Percentiles rank a stretch among this genome's conserved stretches.
Evolutionary conservation across 208 protist genomes (phyloP).

Genomic region (Acanthamoeba royreba): DNA sequence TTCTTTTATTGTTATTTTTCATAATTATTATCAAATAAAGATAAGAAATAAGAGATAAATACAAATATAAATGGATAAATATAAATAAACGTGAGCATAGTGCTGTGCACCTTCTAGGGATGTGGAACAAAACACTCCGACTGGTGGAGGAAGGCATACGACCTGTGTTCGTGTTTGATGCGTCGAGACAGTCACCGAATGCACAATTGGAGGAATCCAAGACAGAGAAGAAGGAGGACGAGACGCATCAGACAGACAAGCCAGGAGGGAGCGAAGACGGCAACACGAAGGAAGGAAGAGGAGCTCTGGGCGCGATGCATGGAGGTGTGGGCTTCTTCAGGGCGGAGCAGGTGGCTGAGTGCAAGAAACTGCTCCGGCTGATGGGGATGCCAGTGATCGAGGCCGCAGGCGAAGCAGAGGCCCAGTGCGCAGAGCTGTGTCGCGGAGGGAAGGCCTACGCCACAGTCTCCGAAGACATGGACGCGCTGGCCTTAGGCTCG

Average conservation of each 20-base stretch:
- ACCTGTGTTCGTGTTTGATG: conserved; percentile 87
- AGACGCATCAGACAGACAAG: conserved; percentile 98
- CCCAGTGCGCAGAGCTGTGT: conserved; percentile 97
- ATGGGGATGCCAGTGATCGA: conserved; percentile 97
- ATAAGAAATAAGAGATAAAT: background rate
- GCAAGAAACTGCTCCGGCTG: conserved; percentile 94
- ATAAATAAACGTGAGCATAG: too few species aligned
- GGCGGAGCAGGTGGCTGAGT: conserved; percentile 96
- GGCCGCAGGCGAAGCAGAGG: conserved; percentile 97
- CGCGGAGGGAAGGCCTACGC: conserved; percentile 94
- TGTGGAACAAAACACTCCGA: conserved; percentile 96
- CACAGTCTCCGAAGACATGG: conserved; percentile 99
- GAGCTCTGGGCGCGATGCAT: too few species aligned
- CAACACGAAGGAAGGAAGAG: background rate
- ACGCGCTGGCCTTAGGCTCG: conserved; percentile 97
- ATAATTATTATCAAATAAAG: background rate
- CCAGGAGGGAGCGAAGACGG: conserved; percentile 92
- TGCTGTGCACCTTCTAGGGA: conserved; percentile 96
- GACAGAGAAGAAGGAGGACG: conserved; percentile 11
- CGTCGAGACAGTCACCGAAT: background rate
- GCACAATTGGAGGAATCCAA: background rate
- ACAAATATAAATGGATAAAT: too few species aligned
- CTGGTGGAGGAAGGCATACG: conserved; percentile 98
- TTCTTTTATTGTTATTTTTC: background rate
- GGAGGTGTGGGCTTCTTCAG: conserved; percentile 82